These are phyloP conservation scores for Colletotrichum chrysophilum DNA, from an alignment of 2,329 filamentous ascomycete species.

Conservation along the genomic window DNA sequence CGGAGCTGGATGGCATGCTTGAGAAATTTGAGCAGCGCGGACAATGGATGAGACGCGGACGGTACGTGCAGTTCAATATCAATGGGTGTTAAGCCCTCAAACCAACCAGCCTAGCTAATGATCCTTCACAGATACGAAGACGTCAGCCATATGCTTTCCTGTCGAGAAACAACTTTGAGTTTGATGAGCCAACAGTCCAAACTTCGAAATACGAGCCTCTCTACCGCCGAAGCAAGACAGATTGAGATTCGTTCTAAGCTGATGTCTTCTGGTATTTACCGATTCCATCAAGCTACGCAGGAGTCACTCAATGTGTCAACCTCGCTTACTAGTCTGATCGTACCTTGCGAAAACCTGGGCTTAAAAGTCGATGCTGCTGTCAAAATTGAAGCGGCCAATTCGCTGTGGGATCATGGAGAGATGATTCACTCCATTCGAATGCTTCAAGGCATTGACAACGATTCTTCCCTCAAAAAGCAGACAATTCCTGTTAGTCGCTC, in stretches of 20 bases:
- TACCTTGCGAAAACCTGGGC: constrained; percentile 71
- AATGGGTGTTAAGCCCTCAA: background rate
- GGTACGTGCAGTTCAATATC: constrained; percentile 53
- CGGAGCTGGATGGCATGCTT: constrained; percentile 68
- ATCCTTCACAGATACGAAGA: constrained; percentile 68
- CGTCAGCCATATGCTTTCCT: constrained; percentile 80
- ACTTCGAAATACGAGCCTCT: constrained; percentile 66
- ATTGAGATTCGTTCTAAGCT: constrained; percentile 81
- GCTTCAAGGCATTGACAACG: constrained; percentile 74
- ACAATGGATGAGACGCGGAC: constrained; percentile 82
- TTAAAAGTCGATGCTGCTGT: constrained; percentile 79
- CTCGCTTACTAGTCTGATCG: constrained; percentile 78
- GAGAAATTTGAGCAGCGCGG: constrained; percentile 68
- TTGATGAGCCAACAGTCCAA: constrained; percentile 74
- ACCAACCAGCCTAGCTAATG: background rate
- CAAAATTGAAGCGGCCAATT: constrained; percentile 83
- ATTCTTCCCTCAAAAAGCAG: constrained; percentile 69
- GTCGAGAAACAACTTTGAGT: constrained; percentile 82
- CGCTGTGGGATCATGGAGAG: constrained; percentile 94
- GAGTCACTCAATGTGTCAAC: constrained; percentile 88
- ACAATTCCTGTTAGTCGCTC: constrained; percentile 75
- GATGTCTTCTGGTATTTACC: constrained; percentile 75
- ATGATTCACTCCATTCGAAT: constrained; percentile 88
- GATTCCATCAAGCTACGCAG: constrained; percentile 81
- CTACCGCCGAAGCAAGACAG: constrained; percentile 67